Evolutionary conservation across 108 stramenopile species (phyloP).

Genomic region (Cyclotella atomus): DNA sequence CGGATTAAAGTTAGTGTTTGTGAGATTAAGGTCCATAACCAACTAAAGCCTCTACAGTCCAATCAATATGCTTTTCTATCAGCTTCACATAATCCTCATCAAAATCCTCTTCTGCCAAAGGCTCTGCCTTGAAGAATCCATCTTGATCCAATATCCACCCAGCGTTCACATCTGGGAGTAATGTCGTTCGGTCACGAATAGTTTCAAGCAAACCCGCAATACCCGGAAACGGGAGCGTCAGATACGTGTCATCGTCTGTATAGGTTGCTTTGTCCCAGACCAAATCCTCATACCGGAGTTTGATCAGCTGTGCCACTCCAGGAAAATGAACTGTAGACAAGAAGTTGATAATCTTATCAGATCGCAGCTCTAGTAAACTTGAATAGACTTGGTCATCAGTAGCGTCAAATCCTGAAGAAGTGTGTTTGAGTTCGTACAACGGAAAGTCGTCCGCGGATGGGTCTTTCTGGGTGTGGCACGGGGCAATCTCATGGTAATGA

Average conservation of each 20-base stretch:
- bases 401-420: constrained; percentile 6
- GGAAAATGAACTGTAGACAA: constrained; percentile 29
- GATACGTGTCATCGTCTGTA: constrained; percentile 23
- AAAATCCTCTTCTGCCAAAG: constrained; percentile 23
- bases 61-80: constrained; percentile 62
- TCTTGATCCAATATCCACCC: constrained; percentile 42
- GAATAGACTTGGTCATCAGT: constrained; percentile 22
- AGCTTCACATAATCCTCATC: constrained; percentile 57
- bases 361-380: constrained; percentile 51
- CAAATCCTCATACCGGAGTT: constrained; percentile 56
- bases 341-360: constrained; percentile 64
- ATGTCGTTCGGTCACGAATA: constrained; percentile 50
- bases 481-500: constrained; percentile 51
- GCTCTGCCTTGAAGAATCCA: constrained; percentile 27
- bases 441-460: constrained; percentile 43
- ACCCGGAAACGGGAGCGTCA: constrained; percentile 39
- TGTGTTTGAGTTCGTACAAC: constrained; percentile 45
- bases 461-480: constrained; percentile 37
- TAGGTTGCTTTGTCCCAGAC: constrained; percentile 28
- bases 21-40: constrained; percentile 34
- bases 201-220: constrained; percentile 42
- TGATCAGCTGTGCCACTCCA: constrained; percentile 36
- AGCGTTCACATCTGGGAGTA: constrained; percentile 42
- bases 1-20: not conserved
- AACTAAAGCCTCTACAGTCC: constrained; percentile 57